phyloP scores from a whole-genome alignment of 441 rosid genomes.

The Kokia cookei region DNA sequence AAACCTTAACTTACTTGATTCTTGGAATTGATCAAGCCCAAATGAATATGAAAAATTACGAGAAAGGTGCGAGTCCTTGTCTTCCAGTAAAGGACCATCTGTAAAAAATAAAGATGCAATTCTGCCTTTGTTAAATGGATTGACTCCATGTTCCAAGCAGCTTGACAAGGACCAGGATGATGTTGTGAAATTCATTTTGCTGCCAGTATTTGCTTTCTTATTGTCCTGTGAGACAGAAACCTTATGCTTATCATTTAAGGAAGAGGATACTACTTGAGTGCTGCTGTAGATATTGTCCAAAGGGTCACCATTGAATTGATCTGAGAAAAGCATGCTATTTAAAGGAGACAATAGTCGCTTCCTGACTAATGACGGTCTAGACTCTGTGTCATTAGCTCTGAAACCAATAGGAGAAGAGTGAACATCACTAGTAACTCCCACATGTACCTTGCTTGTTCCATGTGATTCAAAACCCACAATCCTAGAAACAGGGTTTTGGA shows the following conservation, averaged over 20 bases:
- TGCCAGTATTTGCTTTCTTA: constrained; percentile 56
- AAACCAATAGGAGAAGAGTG: constrained; percentile 25
- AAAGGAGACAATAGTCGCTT: constrained; percentile 73
- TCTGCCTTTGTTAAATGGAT: constrained; percentile 22
- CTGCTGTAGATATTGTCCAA: constrained; percentile 47
- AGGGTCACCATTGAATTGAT: constrained; percentile 48
- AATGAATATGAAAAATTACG: constrained; percentile 30
- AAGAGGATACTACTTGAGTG: constrained; percentile 32
- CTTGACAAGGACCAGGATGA: constrained; percentile 44
- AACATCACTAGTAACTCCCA: constrained; percentile 31
- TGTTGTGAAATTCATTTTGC: constrained; percentile 24
- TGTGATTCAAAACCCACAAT: constrained; percentile 76
- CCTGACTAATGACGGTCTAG: constrained; percentile 56
- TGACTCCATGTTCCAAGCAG: constrained; percentile 36
- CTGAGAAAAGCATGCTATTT: constrained; percentile 51
- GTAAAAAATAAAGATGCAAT: constrained; percentile 46
- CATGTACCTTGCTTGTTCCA: constrained; percentile 26
- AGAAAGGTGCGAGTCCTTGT: constrained; percentile 18
- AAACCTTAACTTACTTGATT: constrained; percentile 32
- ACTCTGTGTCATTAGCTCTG: constrained; percentile 36
- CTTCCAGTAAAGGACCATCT: constrained; percentile 72
- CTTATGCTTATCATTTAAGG: constrained; percentile 21
- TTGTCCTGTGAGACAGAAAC: constrained; percentile 38
- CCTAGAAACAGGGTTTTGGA: constrained; percentile 57
- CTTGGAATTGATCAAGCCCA: constrained; percentile 28